Percentiles rank a stretch among this genome's conserved stretches.
Evolutionary conservation across 75 land plant species (phyloP).

Genomic region (Sequoia sempervirens): DNA sequence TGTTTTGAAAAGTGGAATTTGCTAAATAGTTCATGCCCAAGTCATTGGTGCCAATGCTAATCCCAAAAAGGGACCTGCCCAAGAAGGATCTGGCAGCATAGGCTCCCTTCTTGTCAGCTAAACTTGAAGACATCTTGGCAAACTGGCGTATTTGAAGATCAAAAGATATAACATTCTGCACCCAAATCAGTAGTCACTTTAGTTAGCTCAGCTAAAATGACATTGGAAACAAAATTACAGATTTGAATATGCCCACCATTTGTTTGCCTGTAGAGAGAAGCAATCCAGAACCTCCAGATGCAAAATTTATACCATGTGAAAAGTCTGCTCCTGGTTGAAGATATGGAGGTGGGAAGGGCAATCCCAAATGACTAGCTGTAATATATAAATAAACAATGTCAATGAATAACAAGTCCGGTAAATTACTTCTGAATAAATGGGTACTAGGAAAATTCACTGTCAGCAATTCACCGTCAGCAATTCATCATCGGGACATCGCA

Average conservation of each 20-base stretch:
- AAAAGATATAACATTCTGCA: background rate
- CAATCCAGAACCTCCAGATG: slow-evolving; percentile 26
- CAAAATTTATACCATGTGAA: slow-evolving; percentile 14
- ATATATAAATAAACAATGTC: background rate
- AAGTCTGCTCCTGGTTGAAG: background rate
- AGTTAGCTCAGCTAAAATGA: background rate
- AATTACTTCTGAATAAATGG: background rate
- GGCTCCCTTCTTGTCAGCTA: background rate
- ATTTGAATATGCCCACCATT: slow-evolving; percentile 8
- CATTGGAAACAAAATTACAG: background rate
- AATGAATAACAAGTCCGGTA: background rate
- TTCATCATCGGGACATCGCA: no score
- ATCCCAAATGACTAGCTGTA: background rate
- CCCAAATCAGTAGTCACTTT: background rate
- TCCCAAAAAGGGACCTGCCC: slow-evolving; percentile 17
- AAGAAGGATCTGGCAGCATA: slow-evolving; percentile 6
- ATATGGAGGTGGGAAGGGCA: background rate
- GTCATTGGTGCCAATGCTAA: slow-evolving; percentile 31
- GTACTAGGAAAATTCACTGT: no score
- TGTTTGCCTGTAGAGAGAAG: slow-evolving; percentile 18
- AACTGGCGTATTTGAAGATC: background rate
- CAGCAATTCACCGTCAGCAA: no score
- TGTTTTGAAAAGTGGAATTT: slow-evolving; percentile 8
- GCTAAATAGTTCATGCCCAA: slow-evolving; percentile 26
- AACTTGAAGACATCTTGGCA: background rate